Evolutionary conservation across 2,329 filamentous ascomycete genomes (phyloP), one percentile per base, ranked within the genome.

Genomic region (Epichloe baconii): DNA sequence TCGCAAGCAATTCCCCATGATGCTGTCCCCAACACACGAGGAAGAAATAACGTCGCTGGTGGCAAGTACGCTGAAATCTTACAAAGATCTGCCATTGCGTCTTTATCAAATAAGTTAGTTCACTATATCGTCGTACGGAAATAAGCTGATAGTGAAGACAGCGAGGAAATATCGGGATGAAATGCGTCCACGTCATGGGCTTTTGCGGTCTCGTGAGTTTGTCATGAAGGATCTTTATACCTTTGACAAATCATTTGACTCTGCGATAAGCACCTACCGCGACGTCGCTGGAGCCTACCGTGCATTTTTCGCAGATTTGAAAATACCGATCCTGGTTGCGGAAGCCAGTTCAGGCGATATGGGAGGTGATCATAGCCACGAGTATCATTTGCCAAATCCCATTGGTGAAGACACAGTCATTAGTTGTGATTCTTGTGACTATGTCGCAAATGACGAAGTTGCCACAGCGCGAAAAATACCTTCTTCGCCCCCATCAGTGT

Each of bases 191-290:
- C 80, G 93, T 35, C 87, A 95, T 59, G 93, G 93, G 12, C 74
- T 98, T 2, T 73, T 98, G 8, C 82, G 93, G 10, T 86, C 88
- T 1, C 82, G 89, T 54, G 93, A 98, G 62, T 98, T 98, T 61
- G 70, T 88, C 58, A 98, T 98, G 93, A 98, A 98, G 67, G 93
- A 98, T 66, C 77, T 98, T 1, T 98, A 98, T 65, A 96, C 90
- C 0, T 98, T 98, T 62, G 93, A 98, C 62, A 70, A 76, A 37
- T 83, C 76, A 4, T 64, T 74, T 0, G 69, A 78, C 26, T 71
- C 78, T n/a, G 91, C 91, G 1, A 71, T 90, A n/a, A 69, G 78
- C 47, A 95, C 91, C 0, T 98, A 98, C 59, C 68, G 79, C 6
- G 70, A 82, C 42, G 88, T 95, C 3, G 80, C 85, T 47, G 65